Evolutionary conservation across 2,329 filamentous ascomycete genomes (phyloP).

Genomic region (Keithomyces neogunnii): DNA sequence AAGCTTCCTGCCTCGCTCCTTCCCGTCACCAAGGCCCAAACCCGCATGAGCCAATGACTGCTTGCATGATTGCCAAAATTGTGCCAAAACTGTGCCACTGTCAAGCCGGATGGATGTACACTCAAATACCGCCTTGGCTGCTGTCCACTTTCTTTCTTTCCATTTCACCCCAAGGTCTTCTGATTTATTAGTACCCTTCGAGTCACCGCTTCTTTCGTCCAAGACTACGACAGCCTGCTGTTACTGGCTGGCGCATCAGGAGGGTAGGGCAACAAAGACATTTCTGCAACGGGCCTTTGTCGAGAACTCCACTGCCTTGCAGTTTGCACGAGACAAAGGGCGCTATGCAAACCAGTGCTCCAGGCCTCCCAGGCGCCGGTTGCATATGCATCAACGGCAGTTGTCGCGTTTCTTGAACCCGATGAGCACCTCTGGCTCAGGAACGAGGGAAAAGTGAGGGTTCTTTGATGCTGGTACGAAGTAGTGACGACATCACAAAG

Average conservation of each 20-base stretch:
- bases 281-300: not conserved
- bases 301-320: not conserved
- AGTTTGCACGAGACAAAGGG: not conserved
- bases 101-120: too few species aligned
- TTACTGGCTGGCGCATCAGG: not conserved
- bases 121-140: too few species aligned
- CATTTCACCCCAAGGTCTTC: too few species aligned
- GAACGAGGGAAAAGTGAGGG: not conserved
- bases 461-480: not conserved
- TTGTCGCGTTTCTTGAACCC: too few species aligned
- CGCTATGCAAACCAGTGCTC: not conserved
- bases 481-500: slow-evolving; percentile 5
- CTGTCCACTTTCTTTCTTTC: too few species aligned
- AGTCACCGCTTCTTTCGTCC: too few species aligned
- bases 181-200: too few species aligned
- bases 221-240: not conserved
- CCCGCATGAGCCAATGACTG: not conserved
- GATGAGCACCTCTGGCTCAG: too few species aligned
- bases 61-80: too few species aligned
- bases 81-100: too few species aligned
- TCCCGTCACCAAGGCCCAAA: not conserved
- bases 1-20: not conserved
- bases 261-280: not conserved
- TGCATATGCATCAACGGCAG: too few species aligned
- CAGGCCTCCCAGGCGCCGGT: too few species aligned